These are phyloP conservation scores for Podospora anserina DNA, from an alignment of 495 filamentous ascomycete genomes.

Conservation along the genomic window DNA sequence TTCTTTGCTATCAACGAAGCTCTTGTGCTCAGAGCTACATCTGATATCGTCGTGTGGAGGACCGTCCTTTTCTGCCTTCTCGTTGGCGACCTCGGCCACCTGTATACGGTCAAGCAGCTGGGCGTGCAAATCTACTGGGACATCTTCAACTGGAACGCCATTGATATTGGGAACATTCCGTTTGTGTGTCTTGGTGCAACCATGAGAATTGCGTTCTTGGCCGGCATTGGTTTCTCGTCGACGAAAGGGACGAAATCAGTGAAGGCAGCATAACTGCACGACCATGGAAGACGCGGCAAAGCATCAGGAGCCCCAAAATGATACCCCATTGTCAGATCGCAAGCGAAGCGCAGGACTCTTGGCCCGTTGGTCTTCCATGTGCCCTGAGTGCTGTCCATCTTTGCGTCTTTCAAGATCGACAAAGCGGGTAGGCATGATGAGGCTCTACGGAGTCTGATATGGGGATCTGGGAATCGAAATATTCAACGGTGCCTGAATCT, in stretches of 20 bases:
- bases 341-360: neutral
- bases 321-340: too few species aligned
- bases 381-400: too few species aligned
- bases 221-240: slow-evolving; percentile 46
- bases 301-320: too few species aligned
- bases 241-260: slow-evolving; percentile 17
- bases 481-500: too few species aligned
- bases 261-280: slow-evolving; percentile 22
- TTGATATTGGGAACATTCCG: slow-evolving; percentile 62
- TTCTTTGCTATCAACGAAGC: slow-evolving; percentile 69
- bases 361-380: too few species aligned
- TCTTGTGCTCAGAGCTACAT: slow-evolving; percentile 60
- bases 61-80: slow-evolving; percentile 58
- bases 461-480: too few species aligned
- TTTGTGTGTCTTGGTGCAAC: slow-evolving; percentile 59
- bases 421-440: too few species aligned
- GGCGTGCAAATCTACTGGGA: slow-evolving; percentile 57
- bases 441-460: too few species aligned
- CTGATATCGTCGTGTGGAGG: slow-evolving; percentile 62
- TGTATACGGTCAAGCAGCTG: slow-evolving; percentile 52
- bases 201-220: slow-evolving; percentile 55
- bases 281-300: neutral
- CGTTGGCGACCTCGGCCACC: slow-evolving; percentile 65
- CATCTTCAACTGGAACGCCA: slow-evolving; percentile 57
- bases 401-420: too few species aligned